These are phyloP conservation scores for Rhizophagus prolifer DNA, from an alignment of 192 early-diverging fungal species.

Conservation along the genomic window DNA sequence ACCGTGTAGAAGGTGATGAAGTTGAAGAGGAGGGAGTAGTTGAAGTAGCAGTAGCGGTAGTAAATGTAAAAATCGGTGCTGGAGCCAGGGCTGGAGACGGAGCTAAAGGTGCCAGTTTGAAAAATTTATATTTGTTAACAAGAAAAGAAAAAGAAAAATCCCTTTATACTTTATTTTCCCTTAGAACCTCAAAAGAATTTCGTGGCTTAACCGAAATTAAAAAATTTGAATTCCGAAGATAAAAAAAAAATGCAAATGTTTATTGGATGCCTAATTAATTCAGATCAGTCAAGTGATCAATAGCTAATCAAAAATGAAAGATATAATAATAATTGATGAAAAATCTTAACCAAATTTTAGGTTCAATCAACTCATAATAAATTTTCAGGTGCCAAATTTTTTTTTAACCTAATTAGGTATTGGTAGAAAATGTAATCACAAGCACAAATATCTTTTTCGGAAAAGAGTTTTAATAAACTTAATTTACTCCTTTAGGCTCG, in stretches of 20 bases:
- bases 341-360: no score
- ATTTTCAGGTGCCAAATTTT: no score
- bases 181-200: not conserved
- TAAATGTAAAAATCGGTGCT: slow-evolving; percentile 3
- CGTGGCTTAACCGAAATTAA: not conserved
- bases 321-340: no score
- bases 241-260: not conserved
- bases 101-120: slow-evolving; percentile 22
- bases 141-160: not conserved
- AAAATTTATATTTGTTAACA: not conserved
- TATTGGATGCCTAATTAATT: no score
- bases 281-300: no score
- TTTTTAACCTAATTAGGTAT: no score
- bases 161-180: not conserved
- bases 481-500: no score
- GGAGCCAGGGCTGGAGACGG: slow-evolving; percentile 4
- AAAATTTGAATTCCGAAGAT: not conserved
- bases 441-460: no score
- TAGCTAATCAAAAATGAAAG: no score
- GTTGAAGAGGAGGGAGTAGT: not conserved
- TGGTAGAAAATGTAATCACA: no score
- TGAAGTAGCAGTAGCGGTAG: not conserved
- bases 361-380: no score
- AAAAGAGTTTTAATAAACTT: no score
- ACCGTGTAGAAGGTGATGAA: not conserved